Conservation (phyloP, 805 yeast genomes). For the Teunomyces lycoperdinae region DNA sequence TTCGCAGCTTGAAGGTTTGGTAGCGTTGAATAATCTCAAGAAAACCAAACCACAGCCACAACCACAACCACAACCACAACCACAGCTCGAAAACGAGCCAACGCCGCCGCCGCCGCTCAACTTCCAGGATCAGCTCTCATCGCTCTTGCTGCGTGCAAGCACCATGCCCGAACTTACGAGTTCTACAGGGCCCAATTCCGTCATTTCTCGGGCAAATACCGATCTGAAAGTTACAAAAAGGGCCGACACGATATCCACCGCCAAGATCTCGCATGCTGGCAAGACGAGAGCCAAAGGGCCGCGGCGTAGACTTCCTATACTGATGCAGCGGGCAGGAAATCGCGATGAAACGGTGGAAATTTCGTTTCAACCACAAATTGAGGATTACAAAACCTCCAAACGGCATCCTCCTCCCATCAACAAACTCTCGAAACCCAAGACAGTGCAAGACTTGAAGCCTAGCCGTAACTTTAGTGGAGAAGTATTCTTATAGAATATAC, state of each 20-base stretch:
- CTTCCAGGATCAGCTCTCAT: conserved; percentile 23
- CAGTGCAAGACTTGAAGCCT: conserved; percentile 21
- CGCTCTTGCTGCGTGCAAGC: conserved; percentile 27
- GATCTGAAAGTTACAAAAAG: conserved; percentile 15
- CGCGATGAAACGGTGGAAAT: no score
- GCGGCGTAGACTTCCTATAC: conserved; percentile 45
- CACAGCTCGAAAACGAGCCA: not conserved
- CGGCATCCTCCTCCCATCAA: conserved; percentile 22
- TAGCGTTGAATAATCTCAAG: conserved; percentile 13
- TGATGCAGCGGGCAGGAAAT: not conserved
- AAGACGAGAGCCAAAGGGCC: conserved; percentile 53
- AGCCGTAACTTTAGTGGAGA: conserved; percentile 30
- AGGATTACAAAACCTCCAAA: conserved; percentile 2
- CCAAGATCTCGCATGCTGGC: conserved; percentile 41
- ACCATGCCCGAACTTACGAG: conserved; percentile 22
- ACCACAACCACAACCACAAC: conserved; percentile 4
- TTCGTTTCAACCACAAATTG: not conserved
- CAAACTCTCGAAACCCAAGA: conserved; percentile 20
- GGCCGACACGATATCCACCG: conserved; percentile 8
- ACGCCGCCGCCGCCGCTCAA: not conserved
- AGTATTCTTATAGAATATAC: conserved; percentile 19
- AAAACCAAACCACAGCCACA: conserved; percentile 13
- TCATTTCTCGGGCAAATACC: conserved; percentile 9
- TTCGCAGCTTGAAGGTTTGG: conserved; percentile 14
- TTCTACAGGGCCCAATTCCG: not conserved